A percentile compares a stretch with the other conserved stretches of the same genome.
Conservation (phyloP, 305 asterid species). For the Fraxinus paxiana region DNA sequence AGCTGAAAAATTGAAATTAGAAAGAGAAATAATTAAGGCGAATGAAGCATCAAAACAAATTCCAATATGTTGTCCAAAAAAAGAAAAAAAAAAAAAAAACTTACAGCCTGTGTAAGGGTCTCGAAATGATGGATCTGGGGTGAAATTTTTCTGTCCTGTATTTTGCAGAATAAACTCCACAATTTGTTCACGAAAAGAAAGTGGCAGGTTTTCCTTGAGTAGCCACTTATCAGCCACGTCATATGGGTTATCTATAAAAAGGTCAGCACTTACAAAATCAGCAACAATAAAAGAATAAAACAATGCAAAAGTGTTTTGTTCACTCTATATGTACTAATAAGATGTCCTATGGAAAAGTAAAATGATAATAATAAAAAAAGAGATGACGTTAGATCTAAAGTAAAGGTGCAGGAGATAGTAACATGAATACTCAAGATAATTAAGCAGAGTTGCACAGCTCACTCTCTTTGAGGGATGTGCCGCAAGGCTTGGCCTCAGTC, state of each 20-base stretch:
- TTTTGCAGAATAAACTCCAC: constrained; percentile 86
- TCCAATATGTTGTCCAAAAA: constrained; percentile 16
- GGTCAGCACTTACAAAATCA: constrained; percentile 23
- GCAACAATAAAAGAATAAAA: constrained; percentile 5
- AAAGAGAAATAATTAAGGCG: constrained; percentile 19
- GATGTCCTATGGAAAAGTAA: neutral
- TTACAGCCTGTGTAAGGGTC: constrained; percentile 97
- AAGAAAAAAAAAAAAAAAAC: constrained; percentile 30
- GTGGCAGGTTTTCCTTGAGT: constrained; percentile 77
- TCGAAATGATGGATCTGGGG: constrained; percentile 67
- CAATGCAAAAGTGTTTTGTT: neutral
- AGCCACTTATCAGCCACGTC: constrained; percentile 93
- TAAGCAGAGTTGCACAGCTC: neutral
- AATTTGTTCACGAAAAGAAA: constrained; percentile 83
- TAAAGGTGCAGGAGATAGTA: neutral
- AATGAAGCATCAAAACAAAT: constrained; percentile 18
- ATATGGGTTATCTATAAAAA: constrained; percentile 76
- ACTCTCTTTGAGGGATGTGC: neutral
- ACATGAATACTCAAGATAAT: neutral
- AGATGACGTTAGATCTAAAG: neutral
- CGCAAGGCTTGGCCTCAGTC: neutral
- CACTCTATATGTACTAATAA: neutral
- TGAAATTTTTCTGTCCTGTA: constrained; percentile 68
- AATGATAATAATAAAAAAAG: neutral
- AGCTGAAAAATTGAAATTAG: constrained; percentile 53